These are phyloP conservation scores for Elsinoe fawcettii DNA, from an alignment of 2,329 filamentous ascomycete species.

Conservation along the genomic window DNA sequence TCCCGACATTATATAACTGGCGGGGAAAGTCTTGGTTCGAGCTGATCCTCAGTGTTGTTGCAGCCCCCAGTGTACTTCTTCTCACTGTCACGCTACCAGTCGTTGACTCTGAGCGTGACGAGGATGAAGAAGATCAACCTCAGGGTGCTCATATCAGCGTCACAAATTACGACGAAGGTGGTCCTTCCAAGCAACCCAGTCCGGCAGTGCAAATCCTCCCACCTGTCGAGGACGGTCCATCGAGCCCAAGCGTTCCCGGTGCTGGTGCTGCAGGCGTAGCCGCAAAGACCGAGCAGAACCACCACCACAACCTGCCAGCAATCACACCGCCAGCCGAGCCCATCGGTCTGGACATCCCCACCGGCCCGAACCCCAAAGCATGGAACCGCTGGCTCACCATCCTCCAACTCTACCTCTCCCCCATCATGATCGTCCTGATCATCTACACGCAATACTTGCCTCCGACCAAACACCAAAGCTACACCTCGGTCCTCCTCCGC, in stretches of 20 bases:
- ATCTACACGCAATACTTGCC: slow-evolving; percentile 36
- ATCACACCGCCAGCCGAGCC: not conserved
- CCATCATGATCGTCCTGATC: slow-evolving; percentile 71
- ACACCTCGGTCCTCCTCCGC: slow-evolving; percentile 32
- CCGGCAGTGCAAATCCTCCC: not conserved
- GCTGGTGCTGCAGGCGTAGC: slow-evolving; percentile 15
- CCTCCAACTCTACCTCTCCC: slow-evolving; percentile 78
- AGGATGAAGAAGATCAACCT: slow-evolving; percentile 35
- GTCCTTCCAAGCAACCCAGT: not conserved
- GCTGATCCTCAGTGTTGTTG: slow-evolving; percentile 70
- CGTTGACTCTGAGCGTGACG: slow-evolving; percentile 60
- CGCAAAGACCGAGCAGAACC: slow-evolving; percentile 16
- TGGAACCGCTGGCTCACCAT: slow-evolving; percentile 92
- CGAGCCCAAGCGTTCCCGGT: not conserved
- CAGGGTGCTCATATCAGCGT: slow-evolving; percentile 1
- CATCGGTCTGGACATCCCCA: not conserved
- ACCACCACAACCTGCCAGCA: slow-evolving; percentile 8
- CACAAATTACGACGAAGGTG: not conserved
- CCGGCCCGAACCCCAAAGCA: slow-evolving; percentile 35
- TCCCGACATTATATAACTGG: slow-evolving; percentile 83
- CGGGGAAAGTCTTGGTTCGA: slow-evolving; percentile 75
- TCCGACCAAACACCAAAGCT: slow-evolving; percentile 46
- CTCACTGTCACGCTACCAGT: slow-evolving; percentile 87
- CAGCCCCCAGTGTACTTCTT: slow-evolving; percentile 83
- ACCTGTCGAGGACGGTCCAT: slow-evolving; percentile 13